Evolutionary conservation across 306 rosid species (phyloP), one percentile per base, ranked within the genome.

Genomic region (Crataegus laevigata): DNA sequence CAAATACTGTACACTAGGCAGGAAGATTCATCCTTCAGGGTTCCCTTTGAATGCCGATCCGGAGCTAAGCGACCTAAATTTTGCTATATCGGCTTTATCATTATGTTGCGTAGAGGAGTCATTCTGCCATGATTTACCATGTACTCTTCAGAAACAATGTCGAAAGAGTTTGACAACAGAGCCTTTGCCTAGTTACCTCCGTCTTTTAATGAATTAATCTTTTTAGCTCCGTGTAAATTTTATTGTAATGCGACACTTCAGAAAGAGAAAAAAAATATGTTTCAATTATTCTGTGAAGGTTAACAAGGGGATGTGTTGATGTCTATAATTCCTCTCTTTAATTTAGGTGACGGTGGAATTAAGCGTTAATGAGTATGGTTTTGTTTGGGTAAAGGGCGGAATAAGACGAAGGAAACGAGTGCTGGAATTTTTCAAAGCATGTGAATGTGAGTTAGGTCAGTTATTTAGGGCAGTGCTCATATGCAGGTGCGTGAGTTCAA

Each of bases 1-100:
- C 71, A 68, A 72, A 59, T 65, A 76, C 66, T 85, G 91, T 83
- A 79, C 81, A 66, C 52, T 66, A 25, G 18, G 24, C 71, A 63
- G 74, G 78, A 79, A 79, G 40, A 71, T 76, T 69, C 74, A 68
- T 63, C 61, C 61, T 19, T n/a, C 19, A 63, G 68, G 76, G 76
- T 79, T 80, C 69, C 64, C 68, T 66, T 66, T 61, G 29, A 57
- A 22, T 17, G 65, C 81, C 51, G 66, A 42, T 77, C 65, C 50
- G 32, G 73, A 67, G 71, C 50, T 74, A 66, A 36, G 77, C 47
- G 29, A 76, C 58, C 76, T 66, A 18, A 21, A 38, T 52, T 63
- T 57, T 72, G 54, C 75, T 64, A 24, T 14, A 75, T 75, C 78
- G 43, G 28, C 75, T 72, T 52, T 40, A 8, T 45, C 69, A 66